phyloP scores from a whole-genome alignment of 75 land plant genomes.

The Chamaecyparis obtusa region DNA sequence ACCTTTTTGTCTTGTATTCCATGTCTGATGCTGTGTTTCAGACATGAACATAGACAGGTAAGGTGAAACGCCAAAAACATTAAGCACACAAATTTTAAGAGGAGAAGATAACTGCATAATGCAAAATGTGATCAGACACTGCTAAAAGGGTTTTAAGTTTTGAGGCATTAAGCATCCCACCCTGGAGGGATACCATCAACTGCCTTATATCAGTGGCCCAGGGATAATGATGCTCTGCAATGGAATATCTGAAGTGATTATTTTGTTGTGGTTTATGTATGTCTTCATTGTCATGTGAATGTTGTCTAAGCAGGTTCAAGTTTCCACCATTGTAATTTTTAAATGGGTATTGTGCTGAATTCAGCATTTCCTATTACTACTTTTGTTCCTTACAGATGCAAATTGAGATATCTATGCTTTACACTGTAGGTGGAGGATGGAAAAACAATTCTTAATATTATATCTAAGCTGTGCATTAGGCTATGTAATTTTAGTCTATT shows the following conservation, averaged over 20 bases:
- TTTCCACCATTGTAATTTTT: background rate
- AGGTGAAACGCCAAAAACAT: background rate
- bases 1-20: too few relatives aligned
- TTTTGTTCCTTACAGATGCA: background rate
- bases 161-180: background rate
- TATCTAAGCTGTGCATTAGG: background rate
- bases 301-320: background rate
- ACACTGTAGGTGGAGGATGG: background rate
- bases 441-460: background rate
- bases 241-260: background rate
- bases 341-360: background rate
- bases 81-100: background rate
- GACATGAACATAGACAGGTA: background rate
- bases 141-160: background rate
- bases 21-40: background rate
- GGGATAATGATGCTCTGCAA: background rate
- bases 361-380: background rate
- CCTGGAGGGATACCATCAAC: background rate
- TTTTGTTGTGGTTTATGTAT: background rate
- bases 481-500: background rate
- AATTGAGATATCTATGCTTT: background rate
- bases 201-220: background rate
- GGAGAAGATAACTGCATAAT: background rate
- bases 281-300: background rate
- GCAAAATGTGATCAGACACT: too few relatives aligned